Evolutionary conservation across 1,284 basidiomycete genomes (phyloP).

Genomic region (Stereum hirsutum): DNA sequence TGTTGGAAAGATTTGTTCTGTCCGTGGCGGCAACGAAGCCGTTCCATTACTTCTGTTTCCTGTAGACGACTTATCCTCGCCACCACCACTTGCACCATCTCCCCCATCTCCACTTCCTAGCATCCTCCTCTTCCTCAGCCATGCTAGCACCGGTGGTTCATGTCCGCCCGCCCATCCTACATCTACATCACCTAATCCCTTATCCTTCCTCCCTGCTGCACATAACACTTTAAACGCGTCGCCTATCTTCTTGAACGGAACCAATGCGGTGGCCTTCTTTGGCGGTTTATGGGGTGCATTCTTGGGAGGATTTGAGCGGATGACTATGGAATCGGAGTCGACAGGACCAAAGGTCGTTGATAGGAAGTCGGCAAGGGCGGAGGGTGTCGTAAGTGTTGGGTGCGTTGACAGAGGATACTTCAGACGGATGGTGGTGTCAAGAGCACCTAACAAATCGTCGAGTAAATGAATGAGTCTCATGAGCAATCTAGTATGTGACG

Average conservation of each 20-base stretch:
- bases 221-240: conserved; percentile 67
- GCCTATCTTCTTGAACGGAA: conserved; percentile 65
- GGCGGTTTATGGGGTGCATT: conserved; percentile 41
- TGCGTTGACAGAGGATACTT: conserved; percentile 53
- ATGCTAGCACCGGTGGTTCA: conserved; percentile 67
- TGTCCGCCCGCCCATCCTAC: conserved; percentile 45
- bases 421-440: conserved; percentile 66
- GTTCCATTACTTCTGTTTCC: too few species aligned
- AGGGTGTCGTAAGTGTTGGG: conserved; percentile 42
- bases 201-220: conserved; percentile 41
- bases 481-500: conserved; percentile 5
- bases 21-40: too few species aligned
- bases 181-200: conserved; percentile 32
- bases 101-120: conserved; percentile 23
- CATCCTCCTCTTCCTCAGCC: conserved; percentile 66
- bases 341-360: conserved; percentile 49
- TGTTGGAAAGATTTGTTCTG: too few species aligned
- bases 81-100: too few species aligned
- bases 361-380: conserved; percentile 42
- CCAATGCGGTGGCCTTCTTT: conserved; percentile 59
- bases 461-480: conserved; percentile 19
- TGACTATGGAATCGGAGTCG: conserved; percentile 54
- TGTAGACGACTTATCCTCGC: too few species aligned
- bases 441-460: conserved; percentile 30
- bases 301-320: conserved; percentile 53